Evolutionary conservation across 2,329 filamentous ascomycete genomes (phyloP).

Genomic region (Myriosclerotinia curreyana): DNA sequence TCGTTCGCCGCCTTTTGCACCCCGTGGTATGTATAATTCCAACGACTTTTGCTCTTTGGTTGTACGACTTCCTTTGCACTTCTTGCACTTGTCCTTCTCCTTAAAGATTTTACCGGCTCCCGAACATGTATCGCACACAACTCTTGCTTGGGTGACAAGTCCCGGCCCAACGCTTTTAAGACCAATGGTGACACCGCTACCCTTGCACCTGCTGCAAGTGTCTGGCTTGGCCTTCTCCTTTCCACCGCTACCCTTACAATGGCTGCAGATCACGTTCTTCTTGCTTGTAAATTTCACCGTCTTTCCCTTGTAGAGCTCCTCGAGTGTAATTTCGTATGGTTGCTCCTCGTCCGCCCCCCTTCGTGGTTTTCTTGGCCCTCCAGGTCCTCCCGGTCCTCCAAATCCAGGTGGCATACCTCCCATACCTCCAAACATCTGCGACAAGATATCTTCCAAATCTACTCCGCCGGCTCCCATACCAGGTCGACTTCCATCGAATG

Average conservation of each 20-base stretch:
- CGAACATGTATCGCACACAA: conserved; percentile 77
- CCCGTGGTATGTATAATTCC: conserved; percentile 92
- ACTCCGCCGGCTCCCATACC: conserved; percentile 61
- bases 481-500: conserved; percentile 75
- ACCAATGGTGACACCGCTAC: conserved; percentile 71
- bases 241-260: conserved; percentile 85
- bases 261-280: conserved; percentile 84
- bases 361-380: conserved; percentile 57
- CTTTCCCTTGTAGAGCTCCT: conserved; percentile 98
- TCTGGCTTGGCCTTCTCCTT: conserved; percentile 88
- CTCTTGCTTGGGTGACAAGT: conserved; percentile 75
- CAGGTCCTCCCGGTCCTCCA: conserved; percentile 33
- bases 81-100: conserved; percentile 97
- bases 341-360: conserved; percentile 84
- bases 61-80: conserved; percentile 91
- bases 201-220: conserved; percentile 80
- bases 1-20: conserved; percentile 79
- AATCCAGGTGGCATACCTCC: conserved; percentile 42
- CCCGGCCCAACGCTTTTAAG: conserved; percentile 83
- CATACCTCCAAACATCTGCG: conserved; percentile 72
- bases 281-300: conserved; percentile 95
- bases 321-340: conserved; percentile 83
- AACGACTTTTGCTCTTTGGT: conserved; percentile 88
- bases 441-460: conserved; percentile 88
- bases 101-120: conserved; percentile 85